Base-by-base conservation (phyloP, 306 rosid species). In the Trifolium subterraneum region DNA sequence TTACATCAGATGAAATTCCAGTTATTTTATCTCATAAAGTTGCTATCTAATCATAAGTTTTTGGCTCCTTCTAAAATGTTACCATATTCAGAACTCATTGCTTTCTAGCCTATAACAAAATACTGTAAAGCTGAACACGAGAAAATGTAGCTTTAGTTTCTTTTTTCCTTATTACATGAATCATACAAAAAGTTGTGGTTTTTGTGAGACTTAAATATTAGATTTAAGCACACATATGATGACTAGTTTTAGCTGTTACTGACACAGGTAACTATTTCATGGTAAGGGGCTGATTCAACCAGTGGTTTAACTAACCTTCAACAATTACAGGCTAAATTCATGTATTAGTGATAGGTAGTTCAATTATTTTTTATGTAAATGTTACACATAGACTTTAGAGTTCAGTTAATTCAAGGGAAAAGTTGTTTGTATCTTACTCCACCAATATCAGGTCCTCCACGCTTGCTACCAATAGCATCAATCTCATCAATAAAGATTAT, bases 401-500 rank as follows among this genome's bases (percentile, higher is more conserved):
- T 45, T 44, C 55, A 55, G 36, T 55, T 55, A 12, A 1, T 25
- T 25, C 19, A 60, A 18, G 25, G 66, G 38, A 74, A 79, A 67
- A 77, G 66, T 71, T 73, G 76, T 31, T 63, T 35, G 58, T 58
- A 68, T 85, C 97, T 83, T 91, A 93, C 98, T 73, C 98, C 98
- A 11, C 98, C 98, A 81, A 93, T 90, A 82, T 93, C 98, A 66
- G 97, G 98, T 55, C 98, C 98, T 80, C 98, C 97, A 51, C 98
- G 97, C 82, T 91, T 93, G 92, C 98, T 91, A 60, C 98, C 98
- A 81, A 93, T 93, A 84, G 98, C 98, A 83, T 93, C 98, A 78
- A 93, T 93, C 92, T 93, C 97, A 78, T 93, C 98, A 77, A 93
- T 88, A 84, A 93, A 93, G 60, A 93, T 89, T 78, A 93, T 93